Evolutionary conservation across 1,284 basidiomycete genomes (phyloP).

Genomic region (Peniophora sp.): DNA sequence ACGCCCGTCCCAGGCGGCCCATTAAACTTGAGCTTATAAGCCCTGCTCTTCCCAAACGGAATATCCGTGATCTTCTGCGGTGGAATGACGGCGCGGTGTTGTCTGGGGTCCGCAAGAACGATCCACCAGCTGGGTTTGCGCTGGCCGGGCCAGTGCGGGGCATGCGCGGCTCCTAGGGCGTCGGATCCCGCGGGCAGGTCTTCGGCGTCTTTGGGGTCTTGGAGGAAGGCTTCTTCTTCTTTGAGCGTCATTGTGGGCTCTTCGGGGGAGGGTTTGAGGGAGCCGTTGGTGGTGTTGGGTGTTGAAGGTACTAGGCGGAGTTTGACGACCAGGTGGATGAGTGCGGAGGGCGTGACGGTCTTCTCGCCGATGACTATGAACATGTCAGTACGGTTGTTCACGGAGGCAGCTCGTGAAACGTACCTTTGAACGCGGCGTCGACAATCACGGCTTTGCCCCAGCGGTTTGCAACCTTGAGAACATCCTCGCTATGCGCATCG

Average conservation of each 20-base stretch:
- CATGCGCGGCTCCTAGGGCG: constrained; percentile 69
- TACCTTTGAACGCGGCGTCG: constrained; percentile 85
- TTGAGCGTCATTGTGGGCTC: constrained; percentile 42
- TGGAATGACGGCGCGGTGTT: constrained; percentile 85
- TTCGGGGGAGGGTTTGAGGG: constrained; percentile 35
- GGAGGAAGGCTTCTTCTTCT: constrained; percentile 64
- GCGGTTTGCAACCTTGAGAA: constrained; percentile 60
- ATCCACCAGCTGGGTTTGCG: constrained; percentile 90
- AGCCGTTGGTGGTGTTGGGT: constrained; percentile 38
- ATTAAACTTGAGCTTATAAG: constrained; percentile 91
- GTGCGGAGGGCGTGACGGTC: constrained; percentile 80
- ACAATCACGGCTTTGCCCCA: constrained; percentile 83
- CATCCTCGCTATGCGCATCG: constrained; percentile 47
- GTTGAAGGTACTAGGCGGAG: constrained; percentile 51
- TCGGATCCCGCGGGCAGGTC: constrained; percentile 33
- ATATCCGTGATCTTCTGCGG: constrained; percentile 82
- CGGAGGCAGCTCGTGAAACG: constrained; percentile 12
- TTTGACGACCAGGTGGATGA: constrained; percentile 86
- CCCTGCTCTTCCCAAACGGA: constrained; percentile 69
- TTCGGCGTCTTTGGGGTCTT: constrained; percentile 55
- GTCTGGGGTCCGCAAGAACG: constrained; percentile 86
- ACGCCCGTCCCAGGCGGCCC: constrained; percentile 81
- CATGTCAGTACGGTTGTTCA: constrained; percentile 1
- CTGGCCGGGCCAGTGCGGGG: constrained; percentile 85
- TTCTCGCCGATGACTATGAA: constrained; percentile 85